Evolutionary conservation across 352 stramenopile genomes (phyloP), one percentile per base, ranked within the genome.

Genomic region (Blastocystis sp.): DNA sequence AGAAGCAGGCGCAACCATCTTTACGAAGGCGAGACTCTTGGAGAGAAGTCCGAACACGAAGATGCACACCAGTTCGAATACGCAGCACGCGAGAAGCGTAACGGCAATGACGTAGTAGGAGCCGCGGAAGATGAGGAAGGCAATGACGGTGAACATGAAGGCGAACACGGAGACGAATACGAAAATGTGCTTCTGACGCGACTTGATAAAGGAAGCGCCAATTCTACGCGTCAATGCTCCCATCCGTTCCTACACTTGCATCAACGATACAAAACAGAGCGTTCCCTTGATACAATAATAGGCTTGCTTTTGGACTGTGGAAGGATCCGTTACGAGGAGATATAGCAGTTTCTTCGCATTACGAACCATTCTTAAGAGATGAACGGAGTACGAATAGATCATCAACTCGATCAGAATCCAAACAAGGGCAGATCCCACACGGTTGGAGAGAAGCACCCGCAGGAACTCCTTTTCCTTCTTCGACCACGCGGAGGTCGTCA

Each of bases 391-490:
- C 21, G 64, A 43, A 7, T 60, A 81, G 5, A 81, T 64, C 71
- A 81, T 81, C 14, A 7, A 23, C 48, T 81, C 71, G 11, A 64
- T 40, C n/a, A 81, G 38, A 41, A 81, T 43, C 64, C 2, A 81
- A 45, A 81, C 28, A 64, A 81, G 21, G 52, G 66, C 48, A 9
- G 71, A 62, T n/a, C 41, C 71, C 21, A 34, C 45, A 9, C 71
- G 53, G 17, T 81, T 53, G 40, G 40, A 65, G 21, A 64, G 19
- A n/a, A 81, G 17, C 17, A 65, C 21, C 10, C 71, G 71, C 4
- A 81, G 28, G 48, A 81, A 65, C 38, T 81, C 71, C 71, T 64
- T 81, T 81, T 81, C 71, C 28, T 38, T 34, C 14, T 81, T 62
- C 7, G 71, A 81, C 71, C 71, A 81, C 19, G 28, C 41, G 19